These are phyloP conservation scores for Juncus effusus DNA, from an alignment of 176 grass and related monocot genomes.

Conservation along the genomic window DNA sequence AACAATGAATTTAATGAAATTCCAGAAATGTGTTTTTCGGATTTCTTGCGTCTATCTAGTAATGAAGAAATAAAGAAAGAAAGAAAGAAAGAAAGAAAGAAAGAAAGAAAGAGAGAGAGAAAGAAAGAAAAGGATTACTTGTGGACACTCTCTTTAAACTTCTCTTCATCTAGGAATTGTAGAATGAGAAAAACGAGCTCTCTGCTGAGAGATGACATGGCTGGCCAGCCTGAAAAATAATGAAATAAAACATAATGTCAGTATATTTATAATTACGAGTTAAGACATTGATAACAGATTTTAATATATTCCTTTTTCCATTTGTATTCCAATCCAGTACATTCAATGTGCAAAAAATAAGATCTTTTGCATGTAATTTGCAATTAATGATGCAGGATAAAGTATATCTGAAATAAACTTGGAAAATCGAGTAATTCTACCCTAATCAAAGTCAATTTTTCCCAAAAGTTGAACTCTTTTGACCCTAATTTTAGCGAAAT, in stretches of 20 bases:
- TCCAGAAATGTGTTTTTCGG: no score
- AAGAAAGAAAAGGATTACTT: constrained; percentile 32
- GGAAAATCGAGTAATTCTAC: no score
- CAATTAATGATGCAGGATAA: not conserved
- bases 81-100: not conserved
- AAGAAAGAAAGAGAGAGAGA: not conserved
- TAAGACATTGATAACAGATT: not conserved
- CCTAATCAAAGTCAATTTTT: no score
- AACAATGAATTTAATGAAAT: no score
- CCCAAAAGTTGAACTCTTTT: no score
- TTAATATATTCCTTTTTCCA: not conserved
- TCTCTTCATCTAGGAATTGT: constrained; percentile 48
- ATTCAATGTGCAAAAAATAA: not conserved
- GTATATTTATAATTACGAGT: not conserved
- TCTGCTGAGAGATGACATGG: constrained; percentile 49
- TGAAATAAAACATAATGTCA: constrained; percentile 11
- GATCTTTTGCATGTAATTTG: not conserved
- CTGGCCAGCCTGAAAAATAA: constrained; percentile 15
- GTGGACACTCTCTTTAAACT: constrained; percentile 46
- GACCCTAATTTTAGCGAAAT: no score
- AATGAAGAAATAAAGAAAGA: not conserved
- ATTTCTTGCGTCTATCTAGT: no score
- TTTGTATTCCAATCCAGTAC: not conserved
- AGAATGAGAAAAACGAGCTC: constrained; percentile 48
- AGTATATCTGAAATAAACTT: not conserved